Conservation (phyloP, 768 basidiomycete species). For the Macrolepiota dolichaula region DNA sequence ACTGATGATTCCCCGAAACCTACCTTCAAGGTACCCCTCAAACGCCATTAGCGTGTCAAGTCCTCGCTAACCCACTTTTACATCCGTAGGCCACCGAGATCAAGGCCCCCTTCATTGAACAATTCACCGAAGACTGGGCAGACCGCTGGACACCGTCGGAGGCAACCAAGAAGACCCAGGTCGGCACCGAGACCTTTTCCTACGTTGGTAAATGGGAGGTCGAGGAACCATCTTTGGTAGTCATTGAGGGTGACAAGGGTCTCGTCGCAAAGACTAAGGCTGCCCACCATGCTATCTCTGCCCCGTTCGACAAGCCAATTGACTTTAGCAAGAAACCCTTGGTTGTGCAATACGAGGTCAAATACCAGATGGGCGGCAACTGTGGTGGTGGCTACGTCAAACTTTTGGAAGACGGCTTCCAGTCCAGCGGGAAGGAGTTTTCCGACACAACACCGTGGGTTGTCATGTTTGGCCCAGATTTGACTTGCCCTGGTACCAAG, state of each 20-base stretch:
- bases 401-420: constrained; percentile 91
- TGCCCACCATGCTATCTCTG: constrained; percentile 97
- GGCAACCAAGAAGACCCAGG: constrained; percentile 97
- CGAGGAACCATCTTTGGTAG: constrained; percentile 76
- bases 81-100: constrained; percentile 62
- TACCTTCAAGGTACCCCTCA: constrained; percentile 54
- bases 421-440: constrained; percentile 90
- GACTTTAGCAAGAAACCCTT: constrained; percentile 83
- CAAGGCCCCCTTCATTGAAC: constrained; percentile 91
- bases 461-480: constrained; percentile 97
- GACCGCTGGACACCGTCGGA: constrained; percentile 95
- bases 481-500: constrained; percentile 91
- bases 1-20: constrained; percentile 59
- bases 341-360: constrained; percentile 98
- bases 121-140: constrained; percentile 90
- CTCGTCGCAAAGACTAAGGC: constrained; percentile 97
- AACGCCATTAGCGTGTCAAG: constrained; percentile 9
- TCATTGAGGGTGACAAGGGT: constrained; percentile 84
- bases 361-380: constrained; percentile 98
- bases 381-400: constrained; percentile 99
- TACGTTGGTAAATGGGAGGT: constrained; percentile 98
- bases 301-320: constrained; percentile 75
- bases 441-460: constrained; percentile 93
- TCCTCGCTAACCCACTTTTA: constrained; percentile 12
- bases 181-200: constrained; percentile 93